Evolutionary conservation across 257 asterid species (phyloP).

Genomic region (Solanum appendiculatum): DNA sequence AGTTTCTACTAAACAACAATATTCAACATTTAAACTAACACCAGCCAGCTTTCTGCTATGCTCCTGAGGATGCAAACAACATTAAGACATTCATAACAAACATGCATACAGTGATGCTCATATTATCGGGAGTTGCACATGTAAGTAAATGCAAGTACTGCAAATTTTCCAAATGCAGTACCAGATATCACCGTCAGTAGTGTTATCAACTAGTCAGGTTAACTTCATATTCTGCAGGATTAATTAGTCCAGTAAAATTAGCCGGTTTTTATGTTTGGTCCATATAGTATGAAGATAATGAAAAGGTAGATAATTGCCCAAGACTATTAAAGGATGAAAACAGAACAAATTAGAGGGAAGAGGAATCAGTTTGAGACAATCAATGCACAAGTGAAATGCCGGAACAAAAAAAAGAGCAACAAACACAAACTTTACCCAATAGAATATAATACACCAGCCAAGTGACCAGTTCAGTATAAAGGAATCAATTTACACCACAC

Average conservation of each 20-base stretch:
- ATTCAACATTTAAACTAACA: not conserved
- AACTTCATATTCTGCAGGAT: not conserved
- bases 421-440: not conserved
- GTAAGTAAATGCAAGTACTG: not conserved
- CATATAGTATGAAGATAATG: not conserved
- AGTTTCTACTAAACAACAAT: not conserved
- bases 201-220: not conserved
- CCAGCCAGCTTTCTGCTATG: not conserved
- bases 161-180: not conserved
- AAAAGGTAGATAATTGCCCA: not conserved
- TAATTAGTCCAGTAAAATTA: not conserved
- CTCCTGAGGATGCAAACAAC: not conserved
- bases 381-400: not conserved
- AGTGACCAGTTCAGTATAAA: not conserved
- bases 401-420: not conserved
- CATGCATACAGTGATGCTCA: not conserved
- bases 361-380: not conserved
- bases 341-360: not conserved
- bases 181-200: not conserved
- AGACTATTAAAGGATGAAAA: not conserved
- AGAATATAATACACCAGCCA: not conserved
- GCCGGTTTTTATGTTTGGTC: not conserved
- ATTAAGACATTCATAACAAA: not conserved
- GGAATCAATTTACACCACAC: not conserved
- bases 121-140: not conserved